phyloP scores from a whole-genome alignment of 768 basidiomycete genomes.

The Lentinula edodes region DNA sequence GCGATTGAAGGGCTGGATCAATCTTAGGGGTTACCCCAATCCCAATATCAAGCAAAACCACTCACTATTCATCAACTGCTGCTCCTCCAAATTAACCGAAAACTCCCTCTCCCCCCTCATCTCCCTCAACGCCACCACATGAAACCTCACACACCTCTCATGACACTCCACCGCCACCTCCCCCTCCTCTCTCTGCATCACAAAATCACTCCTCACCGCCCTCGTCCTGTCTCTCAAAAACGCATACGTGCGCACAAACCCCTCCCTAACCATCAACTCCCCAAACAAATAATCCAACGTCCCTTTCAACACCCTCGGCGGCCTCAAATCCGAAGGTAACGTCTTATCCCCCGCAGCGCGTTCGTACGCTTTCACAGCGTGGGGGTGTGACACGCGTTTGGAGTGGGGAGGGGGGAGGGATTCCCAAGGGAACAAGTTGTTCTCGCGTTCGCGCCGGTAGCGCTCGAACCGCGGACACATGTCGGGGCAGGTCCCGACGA shows the following conservation, averaged over 20 bases:
- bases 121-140: constrained; percentile 77
- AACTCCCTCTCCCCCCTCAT: constrained; percentile 46
- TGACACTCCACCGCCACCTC: constrained; percentile 81
- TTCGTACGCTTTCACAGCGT: constrained; percentile 93
- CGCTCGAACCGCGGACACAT: constrained; percentile 96
- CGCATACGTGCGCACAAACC: constrained; percentile 65
- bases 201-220: constrained; percentile 88
- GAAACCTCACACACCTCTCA: constrained; percentile 86
- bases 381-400: constrained; percentile 79
- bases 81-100: constrained; percentile 70
- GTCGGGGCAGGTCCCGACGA: constrained; percentile 85
- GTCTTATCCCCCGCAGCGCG: constrained; percentile 92
- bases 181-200: constrained; percentile 83
- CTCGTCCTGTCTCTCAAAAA: constrained; percentile 94
- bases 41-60: too few species aligned
- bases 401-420: too few species aligned
- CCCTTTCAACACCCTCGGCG: constrained; percentile 77
- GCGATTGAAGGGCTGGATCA: too few species aligned
- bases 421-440: constrained; percentile 83
- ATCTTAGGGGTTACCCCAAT: too few species aligned
- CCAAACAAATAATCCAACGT: constrained; percentile 94
- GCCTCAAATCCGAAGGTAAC: constrained; percentile 87
- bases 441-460: constrained; percentile 84
- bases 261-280: constrained; percentile 62
- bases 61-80: constrained; percentile 89